Base-by-base conservation (phyloP, 805 yeast species). In the Lachancea thermotolerans region DNA sequence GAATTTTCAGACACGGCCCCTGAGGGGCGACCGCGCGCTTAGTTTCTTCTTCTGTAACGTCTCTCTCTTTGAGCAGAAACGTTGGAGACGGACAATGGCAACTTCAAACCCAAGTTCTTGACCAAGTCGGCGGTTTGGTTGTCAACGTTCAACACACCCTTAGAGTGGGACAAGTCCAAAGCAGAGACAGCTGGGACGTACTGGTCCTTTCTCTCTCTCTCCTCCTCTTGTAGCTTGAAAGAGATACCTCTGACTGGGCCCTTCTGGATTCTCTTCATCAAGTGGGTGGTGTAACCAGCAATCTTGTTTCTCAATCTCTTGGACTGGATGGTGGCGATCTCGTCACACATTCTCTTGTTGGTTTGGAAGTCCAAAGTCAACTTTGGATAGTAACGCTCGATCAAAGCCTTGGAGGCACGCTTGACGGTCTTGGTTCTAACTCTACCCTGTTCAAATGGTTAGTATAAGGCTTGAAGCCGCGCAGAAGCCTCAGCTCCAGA, bases 171-270 rank as follows among this genome's bases (percentile, higher is more conserved):
- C 71, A 93, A 85, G 79, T 93, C 98, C 73, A 93, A 87, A 75
- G 99, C 99, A 71, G 99, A 95, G 70, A 90, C 95, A 74, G 90
- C 98, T 78, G 99, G 99, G 69, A 95, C 99, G 78, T 90, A 93
- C 81, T 93, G 99, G 78, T 93, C 98, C 80, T 95, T 93, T 81
- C 99, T 87, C 82, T 93, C 99, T 84, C 99, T 91, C 85, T 93
- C 99, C 81, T 93, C 99, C 81, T 93, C 99, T 83, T 93, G 99
- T 71, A 93, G 87, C 78, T 95, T 95, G 96, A 93, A 93, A 67
- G 99, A 93, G 66, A 93, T 95, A 80, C 99, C 99, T 84, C 98
- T 90, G 68, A 93, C 99, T 81, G 99, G 99, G 73, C 99, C 99
- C 83, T 91, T 93, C 79, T 95, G 98, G 72, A 93, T 93, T 82